Evolutionary conservation across 2,329 filamentous ascomycete genomes (phyloP).

Genomic region (Stylonectria norvegica): DNA sequence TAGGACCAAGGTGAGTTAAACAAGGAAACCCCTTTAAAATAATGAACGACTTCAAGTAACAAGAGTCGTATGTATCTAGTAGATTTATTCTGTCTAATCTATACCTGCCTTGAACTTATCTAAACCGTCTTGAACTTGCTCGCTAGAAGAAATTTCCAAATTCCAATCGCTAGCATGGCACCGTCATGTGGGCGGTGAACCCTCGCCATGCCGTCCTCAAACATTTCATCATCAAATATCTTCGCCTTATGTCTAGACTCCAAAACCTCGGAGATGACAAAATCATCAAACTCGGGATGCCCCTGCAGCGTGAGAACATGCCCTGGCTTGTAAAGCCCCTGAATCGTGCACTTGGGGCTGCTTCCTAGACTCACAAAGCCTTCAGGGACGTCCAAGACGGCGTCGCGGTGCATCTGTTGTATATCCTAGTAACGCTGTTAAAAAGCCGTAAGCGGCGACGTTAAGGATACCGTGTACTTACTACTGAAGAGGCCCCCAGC

Average conservation of each 20-base stretch:
- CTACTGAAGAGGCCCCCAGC: slow-evolving; percentile 30
- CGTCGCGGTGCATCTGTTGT: slow-evolving; percentile 46
- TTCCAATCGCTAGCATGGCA: slow-evolving; percentile 22
- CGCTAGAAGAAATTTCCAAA: slow-evolving; percentile 26
- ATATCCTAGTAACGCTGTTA: slow-evolving; percentile 21
- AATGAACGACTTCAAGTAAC: no score
- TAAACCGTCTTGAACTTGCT: neutral
- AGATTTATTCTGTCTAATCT: neutral
- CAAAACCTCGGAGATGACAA: slow-evolving; percentile 35
- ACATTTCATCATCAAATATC: slow-evolving; percentile 27
- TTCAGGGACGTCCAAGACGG: slow-evolving; percentile 36
- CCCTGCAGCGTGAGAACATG: slow-evolving; percentile 40
- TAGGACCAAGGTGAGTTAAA: no score
- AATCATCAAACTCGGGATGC: slow-evolving; percentile 41
- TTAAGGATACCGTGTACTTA: neutral
- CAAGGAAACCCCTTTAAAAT: no score
- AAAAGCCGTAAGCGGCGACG: no score
- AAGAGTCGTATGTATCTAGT: no score
- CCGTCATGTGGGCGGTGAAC: slow-evolving; percentile 28
- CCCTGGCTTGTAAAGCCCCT: slow-evolving; percentile 38
- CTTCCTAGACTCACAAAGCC: slow-evolving; percentile 37
- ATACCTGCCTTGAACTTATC: neutral
- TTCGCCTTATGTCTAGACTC: slow-evolving; percentile 23
- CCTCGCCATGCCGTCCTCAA: slow-evolving; percentile 26
- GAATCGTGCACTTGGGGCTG: slow-evolving; percentile 36